These are phyloP conservation scores for Cucumis melo DNA, from an alignment of 306 rosid species.

Conservation along the genomic window DNA sequence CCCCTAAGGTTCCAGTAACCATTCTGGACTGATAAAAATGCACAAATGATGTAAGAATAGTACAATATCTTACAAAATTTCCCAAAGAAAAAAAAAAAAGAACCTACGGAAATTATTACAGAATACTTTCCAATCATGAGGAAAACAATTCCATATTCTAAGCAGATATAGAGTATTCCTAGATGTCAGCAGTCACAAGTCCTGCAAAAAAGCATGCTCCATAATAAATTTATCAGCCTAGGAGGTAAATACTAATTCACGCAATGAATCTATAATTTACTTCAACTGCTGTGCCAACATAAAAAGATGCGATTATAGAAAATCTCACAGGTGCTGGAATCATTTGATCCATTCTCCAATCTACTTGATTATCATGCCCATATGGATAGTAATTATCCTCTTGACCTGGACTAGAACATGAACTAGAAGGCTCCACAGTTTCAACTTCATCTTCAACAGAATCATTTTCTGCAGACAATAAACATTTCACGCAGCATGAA, in stretches of 20 bases:
- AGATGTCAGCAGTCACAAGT: neutral
- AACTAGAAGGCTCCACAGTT: conserved; percentile 34
- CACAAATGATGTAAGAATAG: neutral
- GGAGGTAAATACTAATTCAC: neutral
- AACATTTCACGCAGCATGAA: neutral
- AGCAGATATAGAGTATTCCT: neutral
- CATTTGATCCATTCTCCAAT: conserved; percentile 49
- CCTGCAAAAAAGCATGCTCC: neutral
- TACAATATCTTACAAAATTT: neutral
- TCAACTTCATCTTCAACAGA: conserved; percentile 23
- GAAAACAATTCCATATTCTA: neutral
- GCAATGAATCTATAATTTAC: neutral
- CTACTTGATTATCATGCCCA: conserved; percentile 41
- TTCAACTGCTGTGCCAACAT: neutral
- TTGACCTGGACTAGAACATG: conserved; percentile 44
- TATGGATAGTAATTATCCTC: conserved; percentile 19
- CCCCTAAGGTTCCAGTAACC: neutral
- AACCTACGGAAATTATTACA: neutral
- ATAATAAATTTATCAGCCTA: neutral
- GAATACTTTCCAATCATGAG: neutral
- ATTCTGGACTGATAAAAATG: neutral
- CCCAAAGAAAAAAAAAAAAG: neutral
- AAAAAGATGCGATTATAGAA: neutral
- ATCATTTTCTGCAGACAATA: conserved; percentile 26
- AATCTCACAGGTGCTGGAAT: conserved; percentile 60